A percentile compares a stretch with the other conserved stretches of the same genome.
Evolutionary conservation across 306 rosid species (phyloP).

Genomic region (Styphnolobium japonicum): DNA sequence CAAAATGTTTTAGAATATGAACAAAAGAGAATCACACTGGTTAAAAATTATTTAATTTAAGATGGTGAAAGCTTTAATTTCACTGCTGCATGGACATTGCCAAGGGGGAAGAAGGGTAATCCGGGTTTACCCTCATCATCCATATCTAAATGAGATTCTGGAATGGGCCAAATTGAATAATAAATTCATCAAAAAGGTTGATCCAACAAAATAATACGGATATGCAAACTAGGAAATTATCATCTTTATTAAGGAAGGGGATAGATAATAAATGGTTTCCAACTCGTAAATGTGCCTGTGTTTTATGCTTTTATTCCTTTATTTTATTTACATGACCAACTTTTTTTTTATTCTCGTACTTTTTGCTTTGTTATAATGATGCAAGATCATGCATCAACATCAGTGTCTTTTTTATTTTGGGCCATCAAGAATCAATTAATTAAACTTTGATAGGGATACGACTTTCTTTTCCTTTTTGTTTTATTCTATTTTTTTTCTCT

Average conservation of each 20-base stretch:
- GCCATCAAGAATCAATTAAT: slow-evolving; percentile 32
- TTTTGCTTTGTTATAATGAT: slow-evolving; percentile 41
- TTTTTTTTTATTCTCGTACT: slow-evolving; percentile 36
- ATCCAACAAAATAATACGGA: slow-evolving; percentile 32
- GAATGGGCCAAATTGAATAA: slow-evolving; percentile 23
- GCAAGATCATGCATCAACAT: slow-evolving; percentile 48
- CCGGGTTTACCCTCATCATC: slow-evolving; percentile 20
- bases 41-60: slow-evolving; percentile 21
- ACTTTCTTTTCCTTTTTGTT: slow-evolving; percentile 25
- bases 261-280: slow-evolving; percentile 46
- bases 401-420: slow-evolving; percentile 25
- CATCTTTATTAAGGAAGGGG: slow-evolving; percentile 17
- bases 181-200: slow-evolving; percentile 27
- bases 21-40: slow-evolving; percentile 13
- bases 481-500: background rate
- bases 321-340: slow-evolving; percentile 24
- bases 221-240: slow-evolving; percentile 23
- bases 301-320: slow-evolving; percentile 34
- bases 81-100: background rate
- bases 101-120: slow-evolving; percentile 7
- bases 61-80: slow-evolving; percentile 26
- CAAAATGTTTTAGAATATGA: slow-evolving; percentile 12
- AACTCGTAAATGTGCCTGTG: slow-evolving; percentile 36
- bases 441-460: slow-evolving; percentile 19
- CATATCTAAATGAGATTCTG: slow-evolving; percentile 28